A percentile compares a stretch with the other conserved stretches of the same genome.
phyloP scores from a whole-genome alignment of 1,139 yeast genomes.

The Fermentozyma sake region DNA sequence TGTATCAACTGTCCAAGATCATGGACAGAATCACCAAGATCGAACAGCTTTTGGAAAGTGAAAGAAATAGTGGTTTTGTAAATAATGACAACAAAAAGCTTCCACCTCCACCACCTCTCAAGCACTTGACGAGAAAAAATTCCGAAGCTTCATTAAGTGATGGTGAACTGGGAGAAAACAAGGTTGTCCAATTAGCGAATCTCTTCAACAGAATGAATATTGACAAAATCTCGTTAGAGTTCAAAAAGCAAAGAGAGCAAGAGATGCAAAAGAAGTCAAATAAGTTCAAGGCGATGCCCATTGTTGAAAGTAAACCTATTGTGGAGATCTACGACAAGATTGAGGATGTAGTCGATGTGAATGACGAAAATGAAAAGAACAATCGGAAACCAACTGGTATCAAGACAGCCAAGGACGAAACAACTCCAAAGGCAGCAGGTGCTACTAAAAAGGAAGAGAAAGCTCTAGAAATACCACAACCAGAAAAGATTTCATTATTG shows the following conservation, averaged over 20 bases:
- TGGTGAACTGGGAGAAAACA: conserved; percentile 17
- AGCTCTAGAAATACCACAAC: conserved; percentile 30
- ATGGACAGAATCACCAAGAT: conserved; percentile 24
- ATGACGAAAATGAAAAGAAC: conserved; percentile 18
- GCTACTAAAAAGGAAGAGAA: conserved; percentile 6
- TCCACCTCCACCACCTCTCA: conserved; percentile 14
- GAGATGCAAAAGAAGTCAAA: conserved; percentile 62
- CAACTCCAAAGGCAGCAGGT: conserved; percentile 3
- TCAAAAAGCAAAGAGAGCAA: conserved; percentile 79
- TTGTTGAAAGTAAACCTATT: conserved; percentile 76
- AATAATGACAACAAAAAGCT: conserved; percentile 10
- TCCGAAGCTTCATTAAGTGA: conserved; percentile 8
- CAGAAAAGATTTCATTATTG: conserved; percentile 74
- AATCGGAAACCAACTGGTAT: conserved; percentile 4
- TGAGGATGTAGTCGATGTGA: conserved; percentile 71
- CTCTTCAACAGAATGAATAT: conserved; percentile 75
- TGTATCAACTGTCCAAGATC: conserved; percentile 18
- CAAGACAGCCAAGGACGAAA: conserved; percentile 10
- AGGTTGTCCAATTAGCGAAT: conserved; percentile 61
- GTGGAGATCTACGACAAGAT: conserved; percentile 90
- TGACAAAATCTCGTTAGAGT: conserved; percentile 78
- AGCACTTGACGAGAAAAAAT: conserved; percentile 11
- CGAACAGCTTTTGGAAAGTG: conserved; percentile 21
- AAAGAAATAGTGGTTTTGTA: conserved; percentile 7
- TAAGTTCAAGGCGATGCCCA: conserved; percentile 70